These are phyloP conservation scores for Corylus americana DNA, from an alignment of 306 rosid genomes.

Conservation along the genomic window DNA sequence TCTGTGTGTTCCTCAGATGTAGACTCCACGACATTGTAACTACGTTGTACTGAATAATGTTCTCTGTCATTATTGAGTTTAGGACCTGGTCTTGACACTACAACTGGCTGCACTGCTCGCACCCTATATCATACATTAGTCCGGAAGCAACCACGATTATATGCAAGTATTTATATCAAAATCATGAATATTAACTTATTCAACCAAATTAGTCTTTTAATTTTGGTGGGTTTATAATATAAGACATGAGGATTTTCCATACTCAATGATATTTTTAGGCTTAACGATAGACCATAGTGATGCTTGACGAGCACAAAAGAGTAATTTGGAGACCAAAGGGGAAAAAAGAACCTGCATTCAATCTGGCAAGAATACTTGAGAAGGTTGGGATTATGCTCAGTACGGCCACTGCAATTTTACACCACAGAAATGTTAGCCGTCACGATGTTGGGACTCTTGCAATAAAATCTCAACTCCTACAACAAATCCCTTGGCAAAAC, in stretches of 20 bases:
- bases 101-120: constrained; percentile 62
- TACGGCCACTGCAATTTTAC: constrained; percentile 64
- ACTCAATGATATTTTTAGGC: no score
- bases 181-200: background rate
- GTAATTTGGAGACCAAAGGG: background rate
- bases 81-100: constrained; percentile 39
- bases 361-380: constrained; percentile 90
- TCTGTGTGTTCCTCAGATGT: constrained; percentile 24
- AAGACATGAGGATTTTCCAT: background rate
- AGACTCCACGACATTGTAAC: background rate
- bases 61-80: constrained; percentile 27
- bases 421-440: constrained; percentile 24
- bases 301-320: background rate
- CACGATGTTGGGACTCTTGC: background rate
- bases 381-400: constrained; percentile 59
- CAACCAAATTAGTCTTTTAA: background rate
- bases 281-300: background rate
- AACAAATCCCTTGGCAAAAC: constrained; percentile 6
- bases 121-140: constrained; percentile 47
- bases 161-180: background rate
- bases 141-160: background rate
- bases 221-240: background rate
- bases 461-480: background rate
- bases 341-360: constrained; percentile 61
- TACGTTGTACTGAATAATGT: constrained; percentile 22